phyloP scores from a whole-genome alignment of 2,329 filamentous ascomycete genomes.

The Neonectria ditissima region DNA sequence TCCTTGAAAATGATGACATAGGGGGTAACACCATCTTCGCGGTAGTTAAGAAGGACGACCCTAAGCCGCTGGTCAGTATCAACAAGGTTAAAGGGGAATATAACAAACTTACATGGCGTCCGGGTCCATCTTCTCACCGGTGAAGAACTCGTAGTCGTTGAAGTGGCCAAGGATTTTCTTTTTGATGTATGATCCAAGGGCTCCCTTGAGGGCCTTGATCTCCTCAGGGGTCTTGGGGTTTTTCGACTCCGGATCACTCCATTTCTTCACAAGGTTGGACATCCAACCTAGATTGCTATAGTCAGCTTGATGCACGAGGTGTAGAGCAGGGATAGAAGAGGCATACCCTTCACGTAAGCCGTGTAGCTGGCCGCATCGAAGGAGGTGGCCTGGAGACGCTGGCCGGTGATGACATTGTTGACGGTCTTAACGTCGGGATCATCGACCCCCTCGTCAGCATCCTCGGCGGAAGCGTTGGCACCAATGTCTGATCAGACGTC shows the following conservation, averaged over 20 bases:
- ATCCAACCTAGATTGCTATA: slow-evolving; percentile 75
- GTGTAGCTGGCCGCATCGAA: slow-evolving; percentile 94
- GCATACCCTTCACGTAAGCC: slow-evolving; percentile 84
- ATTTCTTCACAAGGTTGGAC: slow-evolving; percentile 64
- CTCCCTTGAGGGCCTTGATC: slow-evolving; percentile 83
- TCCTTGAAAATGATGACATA: slow-evolving; percentile 96
- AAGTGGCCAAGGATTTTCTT: slow-evolving; percentile 84
- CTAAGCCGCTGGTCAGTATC: slow-evolving; percentile 55
- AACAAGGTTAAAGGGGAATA: background rate
- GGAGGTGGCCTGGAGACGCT: slow-evolving; percentile 82
- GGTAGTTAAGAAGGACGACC: slow-evolving; percentile 95
- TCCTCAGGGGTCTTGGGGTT: slow-evolving; percentile 52
- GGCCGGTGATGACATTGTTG: slow-evolving; percentile 93
- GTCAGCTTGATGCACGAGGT: slow-evolving; percentile 9
- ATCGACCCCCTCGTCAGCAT: slow-evolving; percentile 80
- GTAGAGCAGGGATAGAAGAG: background rate
- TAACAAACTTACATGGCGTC: slow-evolving; percentile 85
- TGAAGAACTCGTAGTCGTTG: slow-evolving; percentile 96
- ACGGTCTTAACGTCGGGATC: slow-evolving; percentile 78
- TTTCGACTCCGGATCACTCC: too few relatives aligned
- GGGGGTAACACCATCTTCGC: slow-evolving; percentile 93
- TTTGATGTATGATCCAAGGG: slow-evolving; percentile 81
- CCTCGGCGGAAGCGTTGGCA: slow-evolving; percentile 97
- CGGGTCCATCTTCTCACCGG: slow-evolving; percentile 91
- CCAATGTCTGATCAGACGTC: slow-evolving; percentile 73